A percentile compares a stretch with the other conserved stretches of the same genome.
These are phyloP conservation scores for Santalum album DNA, from an alignment of 164 flowering plant genomes.

Conservation along the genomic window DNA sequence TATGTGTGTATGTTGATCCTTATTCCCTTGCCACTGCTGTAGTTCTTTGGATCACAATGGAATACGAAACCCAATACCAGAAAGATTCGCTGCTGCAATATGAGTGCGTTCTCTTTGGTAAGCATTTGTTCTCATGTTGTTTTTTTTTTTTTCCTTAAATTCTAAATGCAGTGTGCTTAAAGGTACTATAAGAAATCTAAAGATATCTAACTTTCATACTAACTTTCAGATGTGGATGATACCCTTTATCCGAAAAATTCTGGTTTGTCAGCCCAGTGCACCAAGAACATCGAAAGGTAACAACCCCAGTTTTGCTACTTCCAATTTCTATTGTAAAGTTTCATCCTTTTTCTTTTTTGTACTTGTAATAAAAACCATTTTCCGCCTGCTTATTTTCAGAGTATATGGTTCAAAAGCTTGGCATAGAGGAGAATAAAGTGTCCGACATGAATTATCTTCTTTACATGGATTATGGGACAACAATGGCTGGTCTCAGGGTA, in stretches of 20 bases:
- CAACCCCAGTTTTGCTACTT: background rate
- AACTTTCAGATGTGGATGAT: constrained; percentile 83
- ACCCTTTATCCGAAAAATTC: constrained; percentile 70
- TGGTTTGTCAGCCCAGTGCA: constrained; percentile 43
- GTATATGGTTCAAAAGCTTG: constrained; percentile 66
- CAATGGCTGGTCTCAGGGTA: constrained; percentile 93
- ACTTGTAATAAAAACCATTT: no score
- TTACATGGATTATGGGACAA: constrained; percentile 78
- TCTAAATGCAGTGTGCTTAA: no score
- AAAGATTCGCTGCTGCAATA: constrained; percentile 28
- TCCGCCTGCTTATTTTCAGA: constrained; percentile 22
- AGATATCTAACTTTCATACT: constrained; percentile 12
- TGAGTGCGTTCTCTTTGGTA: constrained; percentile 76
- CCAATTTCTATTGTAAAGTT: no score
- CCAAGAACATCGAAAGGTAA: constrained; percentile 67
- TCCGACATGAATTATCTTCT: constrained; percentile 39
- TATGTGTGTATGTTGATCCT: no score
- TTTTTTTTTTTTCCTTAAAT: no score
- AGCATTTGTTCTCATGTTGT: constrained; percentile 13
- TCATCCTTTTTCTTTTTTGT: background rate
- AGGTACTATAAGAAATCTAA: background rate
- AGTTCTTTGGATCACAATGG: constrained; percentile 30
- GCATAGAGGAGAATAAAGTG: constrained; percentile 51
- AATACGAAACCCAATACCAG: constrained; percentile 19
- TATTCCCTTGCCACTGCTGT: background rate